Evolutionary conservation across 331 rosid species (phyloP).

Genomic region (Pyrus hybrid): DNA sequence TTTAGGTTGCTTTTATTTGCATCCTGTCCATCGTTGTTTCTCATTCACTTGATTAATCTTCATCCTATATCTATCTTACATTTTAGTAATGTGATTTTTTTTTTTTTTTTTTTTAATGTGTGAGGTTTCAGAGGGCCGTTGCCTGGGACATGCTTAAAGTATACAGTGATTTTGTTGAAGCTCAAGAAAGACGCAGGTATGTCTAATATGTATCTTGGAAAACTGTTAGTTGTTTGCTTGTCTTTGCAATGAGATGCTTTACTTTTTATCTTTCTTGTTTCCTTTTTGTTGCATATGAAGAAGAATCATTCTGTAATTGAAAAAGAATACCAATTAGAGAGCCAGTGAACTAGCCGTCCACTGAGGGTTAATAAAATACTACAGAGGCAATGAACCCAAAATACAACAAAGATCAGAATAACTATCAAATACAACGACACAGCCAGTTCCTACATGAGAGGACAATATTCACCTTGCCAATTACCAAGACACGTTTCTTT

Average conservation of each 20-base stretch:
- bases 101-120: neutral
- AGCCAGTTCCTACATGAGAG: neutral
- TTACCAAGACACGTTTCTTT: neutral
- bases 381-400: neutral
- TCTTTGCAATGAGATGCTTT: neutral
- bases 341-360: neutral
- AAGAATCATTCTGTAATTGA: neutral
- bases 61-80: neutral
- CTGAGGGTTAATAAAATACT: neutral
- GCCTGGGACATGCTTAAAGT: constrained; percentile 97
- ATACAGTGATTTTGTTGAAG: constrained; percentile 66
- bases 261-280: neutral
- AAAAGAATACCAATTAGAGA: neutral
- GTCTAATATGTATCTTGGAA: neutral
- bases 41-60: constrained; percentile 12
- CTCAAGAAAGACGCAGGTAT: constrained; percentile 92
- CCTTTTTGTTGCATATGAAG: neutral
- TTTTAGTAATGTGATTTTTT: constrained; percentile 4
- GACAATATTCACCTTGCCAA: neutral
- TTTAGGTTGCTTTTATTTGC: neutral
- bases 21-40: neutral
- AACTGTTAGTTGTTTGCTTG: neutral
- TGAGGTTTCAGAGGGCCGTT: constrained; percentile 60
- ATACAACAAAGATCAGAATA: neutral
- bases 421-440: neutral